Percentiles rank a stretch among this genome's conserved stretches.
phyloP scores from a whole-genome alignment of 805 yeast species.

The Teunomyces panamensis region DNA sequence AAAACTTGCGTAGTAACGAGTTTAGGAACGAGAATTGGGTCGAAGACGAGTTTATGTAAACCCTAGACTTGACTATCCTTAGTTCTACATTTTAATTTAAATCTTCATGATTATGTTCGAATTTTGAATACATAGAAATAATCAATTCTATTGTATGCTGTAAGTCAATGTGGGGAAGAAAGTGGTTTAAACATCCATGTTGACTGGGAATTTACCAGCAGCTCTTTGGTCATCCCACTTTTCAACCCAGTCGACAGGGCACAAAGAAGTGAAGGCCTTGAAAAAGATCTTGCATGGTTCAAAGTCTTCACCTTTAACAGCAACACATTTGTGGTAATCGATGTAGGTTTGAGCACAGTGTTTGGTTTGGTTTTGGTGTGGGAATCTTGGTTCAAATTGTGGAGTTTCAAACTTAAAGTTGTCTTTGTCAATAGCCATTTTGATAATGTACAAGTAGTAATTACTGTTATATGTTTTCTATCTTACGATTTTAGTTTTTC shows the following conservation, averaged over 20 bases:
- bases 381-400: constrained; percentile 90
- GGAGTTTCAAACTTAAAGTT: constrained; percentile 31
- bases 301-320: constrained; percentile 96
- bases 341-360: constrained; percentile 98
- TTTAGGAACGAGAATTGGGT: constrained; percentile 47
- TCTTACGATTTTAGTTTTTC: constrained; percentile 12
- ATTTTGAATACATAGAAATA: constrained; percentile 1
- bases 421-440: constrained; percentile 25
- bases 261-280: constrained; percentile 82
- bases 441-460: constrained; percentile 3
- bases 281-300: constrained; percentile 96
- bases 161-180: not conserved
- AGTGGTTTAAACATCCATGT: constrained; percentile 16
- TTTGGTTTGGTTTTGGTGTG: constrained; percentile 95
- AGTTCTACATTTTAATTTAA: not conserved
- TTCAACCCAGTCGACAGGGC: constrained; percentile 83
- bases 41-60: constrained; percentile 55
- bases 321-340: constrained; percentile 96
- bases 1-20: constrained; percentile 45
- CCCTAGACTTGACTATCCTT: not conserved
- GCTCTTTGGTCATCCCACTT: constrained; percentile 87
- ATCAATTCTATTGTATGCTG: not conserved
- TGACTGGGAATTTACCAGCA: constrained; percentile 46
- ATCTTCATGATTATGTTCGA: not conserved
- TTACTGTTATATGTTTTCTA: constrained; percentile 5